Evolutionary conservation across 2,329 filamentous ascomycete genomes (phyloP).

Genomic region (Paradendryphiella salina): DNA sequence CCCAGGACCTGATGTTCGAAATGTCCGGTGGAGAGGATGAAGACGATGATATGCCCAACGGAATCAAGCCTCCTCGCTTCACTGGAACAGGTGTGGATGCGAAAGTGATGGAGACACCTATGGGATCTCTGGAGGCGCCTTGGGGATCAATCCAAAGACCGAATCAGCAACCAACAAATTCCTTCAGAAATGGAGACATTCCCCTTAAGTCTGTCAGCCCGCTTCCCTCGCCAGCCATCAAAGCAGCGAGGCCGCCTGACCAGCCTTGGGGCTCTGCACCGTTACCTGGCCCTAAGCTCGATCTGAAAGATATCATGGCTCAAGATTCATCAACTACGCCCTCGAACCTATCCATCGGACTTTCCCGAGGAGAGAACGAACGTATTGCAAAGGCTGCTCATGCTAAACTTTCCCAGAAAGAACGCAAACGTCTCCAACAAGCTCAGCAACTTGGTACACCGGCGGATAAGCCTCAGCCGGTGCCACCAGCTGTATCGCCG

Average conservation of each 20-base stretch:
- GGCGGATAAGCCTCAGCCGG: conserved; percentile 35
- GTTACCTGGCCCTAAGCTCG: conserved; percentile 65
- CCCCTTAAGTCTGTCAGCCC: conserved; percentile 32
- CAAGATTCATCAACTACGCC: conserved; percentile 58
- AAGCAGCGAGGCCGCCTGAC: conserved; percentile 35
- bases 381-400: conserved; percentile 46
- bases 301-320: conserved; percentile 76
- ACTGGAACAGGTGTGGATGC: conserved; percentile 11
- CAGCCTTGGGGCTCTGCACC: conserved; percentile 59
- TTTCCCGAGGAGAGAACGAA: conserved; percentile 52
- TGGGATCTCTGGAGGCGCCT: conserved; percentile 30
- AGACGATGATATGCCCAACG: conserved; percentile 8
- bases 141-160: conserved; percentile 30
- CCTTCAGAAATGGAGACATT: conserved; percentile 9
- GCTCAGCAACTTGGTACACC: conserved; percentile 41
- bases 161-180: conserved; percentile 21
- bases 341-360: conserved; percentile 58
- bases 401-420: conserved; percentile 82
- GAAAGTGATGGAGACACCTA: conserved; percentile 12
- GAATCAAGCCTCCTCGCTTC: conserved; percentile 34
- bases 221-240: conserved; percentile 23
- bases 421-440: conserved; percentile 68
- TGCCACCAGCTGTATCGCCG: conserved; percentile 39
- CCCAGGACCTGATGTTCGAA: conserved; percentile 82
- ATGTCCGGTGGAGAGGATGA: conserved; percentile 79